These are phyloP conservation scores for Cryphonectria carpinicola DNA, from an alignment of 2,329 filamentous ascomycete species.

Conservation along the genomic window DNA sequence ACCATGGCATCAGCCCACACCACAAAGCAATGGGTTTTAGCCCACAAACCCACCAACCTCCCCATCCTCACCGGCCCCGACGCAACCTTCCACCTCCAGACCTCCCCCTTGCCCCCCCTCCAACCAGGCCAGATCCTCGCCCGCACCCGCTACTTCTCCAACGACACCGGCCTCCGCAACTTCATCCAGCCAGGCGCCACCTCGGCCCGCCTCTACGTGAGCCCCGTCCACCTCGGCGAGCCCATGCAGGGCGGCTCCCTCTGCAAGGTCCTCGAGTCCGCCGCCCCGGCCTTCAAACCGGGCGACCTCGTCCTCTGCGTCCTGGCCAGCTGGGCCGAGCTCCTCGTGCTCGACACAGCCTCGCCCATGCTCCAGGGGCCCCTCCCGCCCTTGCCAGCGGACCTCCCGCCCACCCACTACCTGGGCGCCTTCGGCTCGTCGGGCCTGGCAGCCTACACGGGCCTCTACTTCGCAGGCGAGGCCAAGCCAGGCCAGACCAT, in stretches of 20 bases:
- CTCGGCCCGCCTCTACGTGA: slow-evolving; percentile 36
- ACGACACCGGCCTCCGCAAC: slow-evolving; percentile 37
- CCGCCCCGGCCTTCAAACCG: slow-evolving; percentile 29
- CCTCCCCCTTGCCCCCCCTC: slow-evolving; percentile 32
- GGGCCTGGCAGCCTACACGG: slow-evolving; percentile 51
- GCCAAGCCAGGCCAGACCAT: slow-evolving; percentile 45
- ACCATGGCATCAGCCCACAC: slow-evolving; percentile 9
- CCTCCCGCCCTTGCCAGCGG: slow-evolving; percentile 31
- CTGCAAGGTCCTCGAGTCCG: slow-evolving; percentile 37
- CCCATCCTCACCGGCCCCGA: slow-evolving; percentile 36
- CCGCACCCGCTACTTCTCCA: slow-evolving; percentile 37
- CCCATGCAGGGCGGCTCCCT: slow-evolving; percentile 37
- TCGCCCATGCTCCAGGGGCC: slow-evolving; percentile 29
- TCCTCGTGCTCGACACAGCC: slow-evolving; percentile 32
- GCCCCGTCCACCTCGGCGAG: slow-evolving; percentile 32
- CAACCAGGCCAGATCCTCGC: slow-evolving; percentile 35
- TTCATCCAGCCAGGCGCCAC: slow-evolving; percentile 36
- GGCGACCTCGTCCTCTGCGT: slow-evolving; percentile 36
- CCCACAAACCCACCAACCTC: slow-evolving; percentile 33
- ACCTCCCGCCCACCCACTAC: slow-evolving; percentile 35
- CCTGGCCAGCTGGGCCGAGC: slow-evolving; percentile 36
- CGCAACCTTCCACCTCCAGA: slow-evolving; percentile 37
- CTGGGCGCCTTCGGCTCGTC: slow-evolving; percentile 37
- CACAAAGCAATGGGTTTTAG: slow-evolving; percentile 38
- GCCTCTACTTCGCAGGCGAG: slow-evolving; percentile 41